Evolutionary conservation across 2,329 filamentous ascomycete genomes (phyloP).

Genomic region (Beauveria bassiana): DNA sequence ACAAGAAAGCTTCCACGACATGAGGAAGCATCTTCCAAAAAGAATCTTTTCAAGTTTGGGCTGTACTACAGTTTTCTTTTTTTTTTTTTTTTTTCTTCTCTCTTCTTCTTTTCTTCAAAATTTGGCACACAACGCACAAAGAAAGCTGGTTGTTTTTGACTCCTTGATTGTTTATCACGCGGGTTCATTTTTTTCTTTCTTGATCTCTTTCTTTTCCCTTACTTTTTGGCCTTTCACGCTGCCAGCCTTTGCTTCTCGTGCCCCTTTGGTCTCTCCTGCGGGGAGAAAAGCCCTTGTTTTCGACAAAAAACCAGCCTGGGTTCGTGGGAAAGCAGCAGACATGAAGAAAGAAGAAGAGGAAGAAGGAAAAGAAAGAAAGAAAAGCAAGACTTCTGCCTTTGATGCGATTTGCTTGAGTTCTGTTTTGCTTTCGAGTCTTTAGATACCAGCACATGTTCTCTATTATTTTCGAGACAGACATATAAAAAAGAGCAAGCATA

Average conservation of each 20-base stretch:
- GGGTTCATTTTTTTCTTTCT: neutral
- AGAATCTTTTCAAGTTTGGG: neutral
- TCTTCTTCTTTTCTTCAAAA: neutral
- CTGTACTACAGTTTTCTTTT: neutral
- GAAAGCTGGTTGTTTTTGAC: neutral
- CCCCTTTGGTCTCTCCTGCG: too few relatives aligned
- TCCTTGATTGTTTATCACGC: too few relatives aligned
- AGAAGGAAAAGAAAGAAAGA: too few relatives aligned
- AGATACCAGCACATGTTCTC: constrained; percentile 3
- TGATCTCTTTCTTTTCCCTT: neutral
- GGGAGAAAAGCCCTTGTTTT: too few relatives aligned
- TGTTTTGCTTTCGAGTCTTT: neutral
- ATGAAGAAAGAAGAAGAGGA: too few relatives aligned
- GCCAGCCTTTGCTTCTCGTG: too few relatives aligned
- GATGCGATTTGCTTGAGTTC: too few relatives aligned
- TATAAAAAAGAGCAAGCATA: neutral
- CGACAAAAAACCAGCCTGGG: too few relatives aligned
- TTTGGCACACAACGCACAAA: neutral
- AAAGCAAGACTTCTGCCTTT: too few relatives aligned
- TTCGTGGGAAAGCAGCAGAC: too few relatives aligned
- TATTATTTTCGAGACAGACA: neutral
- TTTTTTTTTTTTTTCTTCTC: neutral
- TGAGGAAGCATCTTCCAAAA: neutral
- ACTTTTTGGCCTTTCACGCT: too few relatives aligned
- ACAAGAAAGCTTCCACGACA: neutral